Evolutionary conservation across 257 asterid species (phyloP).

Genomic region (Salvia rosmarinus): DNA sequence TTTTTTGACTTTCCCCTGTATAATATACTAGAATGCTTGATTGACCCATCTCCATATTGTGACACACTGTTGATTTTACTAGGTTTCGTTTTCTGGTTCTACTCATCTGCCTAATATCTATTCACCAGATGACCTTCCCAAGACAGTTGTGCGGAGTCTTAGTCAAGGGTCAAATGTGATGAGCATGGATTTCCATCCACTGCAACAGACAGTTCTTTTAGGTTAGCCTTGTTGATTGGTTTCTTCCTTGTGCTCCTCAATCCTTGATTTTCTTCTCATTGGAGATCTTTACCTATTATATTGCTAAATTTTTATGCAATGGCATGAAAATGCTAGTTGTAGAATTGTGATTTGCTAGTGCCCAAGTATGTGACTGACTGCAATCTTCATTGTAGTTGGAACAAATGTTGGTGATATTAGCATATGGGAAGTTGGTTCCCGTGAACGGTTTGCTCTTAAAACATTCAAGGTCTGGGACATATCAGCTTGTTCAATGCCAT

Average conservation of each 20-base stretch:
- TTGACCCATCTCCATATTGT: constrained; percentile 3
- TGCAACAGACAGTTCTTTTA: constrained; percentile 91
- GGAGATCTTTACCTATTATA: constrained; percentile 9
- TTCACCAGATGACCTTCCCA: constrained; percentile 49
- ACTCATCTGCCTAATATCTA: no score
- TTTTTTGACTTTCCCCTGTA: neutral
- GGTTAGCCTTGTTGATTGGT: constrained; percentile 49
- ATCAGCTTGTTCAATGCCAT: constrained; percentile 68
- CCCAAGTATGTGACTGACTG: constrained; percentile 20
- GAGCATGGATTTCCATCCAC: constrained; percentile 99
- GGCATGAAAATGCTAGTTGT: neutral
- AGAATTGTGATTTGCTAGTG: constrained; percentile 14
- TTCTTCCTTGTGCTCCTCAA: neutral
- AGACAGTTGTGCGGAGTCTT: constrained; percentile 75
- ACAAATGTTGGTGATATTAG: constrained; percentile 97
- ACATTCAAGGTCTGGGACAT: constrained; percentile 89
- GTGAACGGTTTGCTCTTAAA: constrained; percentile 81
- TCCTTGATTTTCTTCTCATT: neutral
- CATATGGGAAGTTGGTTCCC: constrained; percentile 97
- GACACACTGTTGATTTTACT: constrained; percentile 24
- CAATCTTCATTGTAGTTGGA: constrained; percentile 64
- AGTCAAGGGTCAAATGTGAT: constrained; percentile 93
- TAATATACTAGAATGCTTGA: neutral
- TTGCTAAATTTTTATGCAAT: constrained; percentile 2
- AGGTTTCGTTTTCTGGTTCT: no score